Percentiles rank a stretch among this genome's conserved stretches.
These are phyloP conservation scores for Rusavskia elegans DNA, from an alignment of 495 filamentous ascomycete genomes.

Conservation along the genomic window DNA sequence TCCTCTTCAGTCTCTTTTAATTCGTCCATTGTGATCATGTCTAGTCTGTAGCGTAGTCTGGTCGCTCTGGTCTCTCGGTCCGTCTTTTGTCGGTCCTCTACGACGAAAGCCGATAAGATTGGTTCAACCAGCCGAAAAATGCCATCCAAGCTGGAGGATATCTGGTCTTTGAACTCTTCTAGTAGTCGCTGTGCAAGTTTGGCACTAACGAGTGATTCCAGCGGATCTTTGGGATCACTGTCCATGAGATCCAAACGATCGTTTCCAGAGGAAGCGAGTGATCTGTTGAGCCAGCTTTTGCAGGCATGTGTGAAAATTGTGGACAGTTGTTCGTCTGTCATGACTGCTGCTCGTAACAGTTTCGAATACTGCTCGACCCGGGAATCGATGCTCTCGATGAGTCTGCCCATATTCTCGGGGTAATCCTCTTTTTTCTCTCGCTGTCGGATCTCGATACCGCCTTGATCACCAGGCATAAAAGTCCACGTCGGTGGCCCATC, in stretches of 20 bases:
- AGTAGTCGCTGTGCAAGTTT: slow-evolving; percentile 54
- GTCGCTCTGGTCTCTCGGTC: slow-evolving; percentile 1
- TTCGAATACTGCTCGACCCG: slow-evolving; percentile 35
- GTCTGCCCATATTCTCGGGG: slow-evolving; percentile 21
- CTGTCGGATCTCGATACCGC: slow-evolving; percentile 22
- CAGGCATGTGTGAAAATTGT: slow-evolving; percentile 49
- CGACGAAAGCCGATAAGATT: slow-evolving; percentile 28
- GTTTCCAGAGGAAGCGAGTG: slow-evolving; percentile 1
- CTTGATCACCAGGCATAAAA: slow-evolving; percentile 20
- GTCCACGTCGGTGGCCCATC: slow-evolving; percentile 33
- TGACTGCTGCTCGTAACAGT: slow-evolving; percentile 33
- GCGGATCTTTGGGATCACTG: slow-evolving; percentile 11
- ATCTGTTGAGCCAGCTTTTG: slow-evolving; percentile 39
- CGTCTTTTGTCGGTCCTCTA: slow-evolving; percentile 17
- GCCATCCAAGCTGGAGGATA: slow-evolving; percentile 44
- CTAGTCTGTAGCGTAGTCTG: slow-evolving; percentile 2
- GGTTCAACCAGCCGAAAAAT: slow-evolving; percentile 47
- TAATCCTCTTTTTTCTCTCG: slow-evolving; percentile 7
- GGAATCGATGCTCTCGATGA: slow-evolving; percentile 23
- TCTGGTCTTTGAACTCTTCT: slow-evolving; percentile 46
- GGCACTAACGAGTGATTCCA: slow-evolving; percentile 36
- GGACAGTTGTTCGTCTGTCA: slow-evolving; percentile 40
- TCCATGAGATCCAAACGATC: not conserved
- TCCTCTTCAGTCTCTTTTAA: slow-evolving; percentile 14
- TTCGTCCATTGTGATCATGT: slow-evolving; percentile 14